A percentile compares a stretch with the other conserved stretches of the same genome.
phyloP scores from a whole-genome alignment of 805 yeast genomes.

The Huiozyma naganishii region DNA sequence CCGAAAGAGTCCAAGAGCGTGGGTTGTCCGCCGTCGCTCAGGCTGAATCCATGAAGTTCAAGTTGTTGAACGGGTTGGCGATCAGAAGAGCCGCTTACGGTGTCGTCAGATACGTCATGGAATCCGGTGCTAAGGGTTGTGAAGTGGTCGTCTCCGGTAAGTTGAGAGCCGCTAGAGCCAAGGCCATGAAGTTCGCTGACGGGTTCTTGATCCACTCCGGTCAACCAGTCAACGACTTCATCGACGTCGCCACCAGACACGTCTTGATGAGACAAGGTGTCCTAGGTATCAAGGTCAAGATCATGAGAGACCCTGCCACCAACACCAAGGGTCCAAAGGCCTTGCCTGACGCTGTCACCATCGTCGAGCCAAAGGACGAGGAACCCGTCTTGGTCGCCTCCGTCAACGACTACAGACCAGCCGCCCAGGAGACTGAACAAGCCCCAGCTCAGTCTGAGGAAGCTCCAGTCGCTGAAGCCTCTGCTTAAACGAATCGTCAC shows the following conservation, averaged over 20 bases:
- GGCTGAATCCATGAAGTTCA: slow-evolving; percentile 98
- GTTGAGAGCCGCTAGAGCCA: slow-evolving; percentile 99
- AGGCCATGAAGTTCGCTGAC: slow-evolving; percentile 98
- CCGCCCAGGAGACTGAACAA: slow-evolving; percentile 12
- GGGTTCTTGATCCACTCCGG: slow-evolving; percentile 99
- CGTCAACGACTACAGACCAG: slow-evolving; percentile 61
- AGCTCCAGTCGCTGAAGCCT: slow-evolving; percentile 7
- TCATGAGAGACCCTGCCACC: slow-evolving; percentile 96
- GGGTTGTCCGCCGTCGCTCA: slow-evolving; percentile 99
- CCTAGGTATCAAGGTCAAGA: slow-evolving; percentile 98
- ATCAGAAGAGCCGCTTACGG: slow-evolving; percentile 99
- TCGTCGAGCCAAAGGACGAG: slow-evolving; percentile 92
- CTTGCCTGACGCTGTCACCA: slow-evolving; percentile 89
- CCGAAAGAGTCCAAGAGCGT: slow-evolving; percentile 99
- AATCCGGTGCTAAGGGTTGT: slow-evolving; percentile 99
- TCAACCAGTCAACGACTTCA: slow-evolving; percentile 98
- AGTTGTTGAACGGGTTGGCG: slow-evolving; percentile 96
- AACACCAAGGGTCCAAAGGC: slow-evolving; percentile 80
- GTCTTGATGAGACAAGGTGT: slow-evolving; percentile 99
- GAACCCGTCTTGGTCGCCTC: slow-evolving; percentile 68
- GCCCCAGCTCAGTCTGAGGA: slow-evolving; percentile 14
- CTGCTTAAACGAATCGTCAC: slow-evolving; percentile 1
- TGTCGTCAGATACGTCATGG: slow-evolving; percentile 99
- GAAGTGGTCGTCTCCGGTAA: slow-evolving; percentile 99
- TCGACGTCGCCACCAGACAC: slow-evolving; percentile 98